These are phyloP conservation scores for Phanerochaete sordida DNA, from an alignment of 768 basidiomycete genomes.

Conservation along the genomic window DNA sequence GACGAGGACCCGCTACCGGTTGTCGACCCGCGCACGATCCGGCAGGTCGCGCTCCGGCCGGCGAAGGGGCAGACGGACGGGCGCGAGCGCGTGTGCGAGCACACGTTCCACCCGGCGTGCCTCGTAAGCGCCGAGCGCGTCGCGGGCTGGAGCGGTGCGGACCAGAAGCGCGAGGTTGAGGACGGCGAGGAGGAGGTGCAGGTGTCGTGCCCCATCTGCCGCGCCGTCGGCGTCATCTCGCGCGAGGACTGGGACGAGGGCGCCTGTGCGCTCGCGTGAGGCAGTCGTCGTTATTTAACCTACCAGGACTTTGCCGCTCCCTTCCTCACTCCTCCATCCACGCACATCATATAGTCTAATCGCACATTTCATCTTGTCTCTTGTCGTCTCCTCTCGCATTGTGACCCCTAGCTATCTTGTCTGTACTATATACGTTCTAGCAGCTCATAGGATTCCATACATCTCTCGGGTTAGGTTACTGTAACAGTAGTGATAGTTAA, in stretches of 20 bases:
- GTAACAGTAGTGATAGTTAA: conserved; percentile 1
- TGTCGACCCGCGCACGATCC: conserved; percentile 16
- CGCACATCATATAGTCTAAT: neutral
- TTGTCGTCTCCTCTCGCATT: neutral
- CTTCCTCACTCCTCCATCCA: neutral
- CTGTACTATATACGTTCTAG: neutral
- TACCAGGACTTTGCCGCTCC: neutral
- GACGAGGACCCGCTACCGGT: conserved; percentile 25
- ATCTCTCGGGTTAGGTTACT: neutral
- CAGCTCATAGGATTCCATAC: neutral
- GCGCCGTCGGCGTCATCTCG: conserved; percentile 56
- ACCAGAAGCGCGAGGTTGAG: conserved; percentile 35
- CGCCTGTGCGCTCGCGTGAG: conserved; percentile 26
- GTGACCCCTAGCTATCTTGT: neutral
- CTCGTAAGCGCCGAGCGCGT: conserved; percentile 65
- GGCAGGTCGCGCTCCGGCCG: conserved; percentile 34
- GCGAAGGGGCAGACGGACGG: conserved; percentile 17
- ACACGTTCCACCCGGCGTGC: conserved; percentile 71
- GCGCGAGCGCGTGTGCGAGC: conserved; percentile 44
- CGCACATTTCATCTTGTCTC: neutral
- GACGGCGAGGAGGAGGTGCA: conserved; percentile 40
- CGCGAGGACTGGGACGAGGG: conserved; percentile 60
- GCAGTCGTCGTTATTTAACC: neutral
- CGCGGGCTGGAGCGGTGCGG: conserved; percentile 52
- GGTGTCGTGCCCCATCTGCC: conserved; percentile 74